Evolutionary conservation across 2,329 filamentous ascomycete species (phyloP).

Genomic region (Ilyonectria sp.): DNA sequence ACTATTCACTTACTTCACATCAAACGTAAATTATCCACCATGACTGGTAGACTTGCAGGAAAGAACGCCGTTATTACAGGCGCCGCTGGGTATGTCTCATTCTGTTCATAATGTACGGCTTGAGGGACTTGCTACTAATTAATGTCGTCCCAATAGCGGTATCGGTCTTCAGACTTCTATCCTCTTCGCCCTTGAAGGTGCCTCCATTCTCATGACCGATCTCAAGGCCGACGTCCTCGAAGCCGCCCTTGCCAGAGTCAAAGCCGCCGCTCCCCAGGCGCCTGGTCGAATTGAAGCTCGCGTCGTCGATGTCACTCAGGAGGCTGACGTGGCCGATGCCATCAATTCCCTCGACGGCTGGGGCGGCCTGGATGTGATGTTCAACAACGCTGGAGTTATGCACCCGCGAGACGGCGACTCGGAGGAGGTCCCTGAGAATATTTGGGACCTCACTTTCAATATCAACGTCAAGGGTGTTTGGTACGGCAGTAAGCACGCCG

Average conservation of each 20-base stretch:
- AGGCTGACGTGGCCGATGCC: conserved; percentile 80
- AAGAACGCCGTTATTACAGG: conserved; percentile 83
- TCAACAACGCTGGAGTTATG: conserved; percentile 98
- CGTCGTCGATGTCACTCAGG: conserved; percentile 84
- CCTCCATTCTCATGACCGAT: conserved; percentile 86
- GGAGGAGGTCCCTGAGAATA: conserved; percentile 84
- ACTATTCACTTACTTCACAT: too few relatives aligned
- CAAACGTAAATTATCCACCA: background rate
- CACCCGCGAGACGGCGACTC: conserved; percentile 85
- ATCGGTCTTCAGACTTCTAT: conserved; percentile 93
- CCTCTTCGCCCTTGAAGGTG: conserved; percentile 88
- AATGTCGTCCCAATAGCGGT: conserved; percentile 69
- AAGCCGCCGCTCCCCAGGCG: conserved; percentile 73
- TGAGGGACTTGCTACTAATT: background rate
- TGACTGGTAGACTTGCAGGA: conserved; percentile 65
- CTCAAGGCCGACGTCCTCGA: conserved; percentile 83
- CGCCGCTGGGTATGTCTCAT: conserved; percentile 78
- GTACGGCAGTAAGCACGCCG: conserved; percentile 92
- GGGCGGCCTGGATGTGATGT: conserved; percentile 91
- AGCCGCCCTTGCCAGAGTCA: conserved; percentile 80
- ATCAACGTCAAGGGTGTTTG: conserved; percentile 98
- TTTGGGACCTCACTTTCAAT: conserved; percentile 92
- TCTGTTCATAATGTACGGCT: background rate
- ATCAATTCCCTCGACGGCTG: conserved; percentile 80
- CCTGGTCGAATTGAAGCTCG: conserved; percentile 24